phyloP scores from a whole-genome alignment of 169 alveolate species.

The Babesia ovata region DNA sequence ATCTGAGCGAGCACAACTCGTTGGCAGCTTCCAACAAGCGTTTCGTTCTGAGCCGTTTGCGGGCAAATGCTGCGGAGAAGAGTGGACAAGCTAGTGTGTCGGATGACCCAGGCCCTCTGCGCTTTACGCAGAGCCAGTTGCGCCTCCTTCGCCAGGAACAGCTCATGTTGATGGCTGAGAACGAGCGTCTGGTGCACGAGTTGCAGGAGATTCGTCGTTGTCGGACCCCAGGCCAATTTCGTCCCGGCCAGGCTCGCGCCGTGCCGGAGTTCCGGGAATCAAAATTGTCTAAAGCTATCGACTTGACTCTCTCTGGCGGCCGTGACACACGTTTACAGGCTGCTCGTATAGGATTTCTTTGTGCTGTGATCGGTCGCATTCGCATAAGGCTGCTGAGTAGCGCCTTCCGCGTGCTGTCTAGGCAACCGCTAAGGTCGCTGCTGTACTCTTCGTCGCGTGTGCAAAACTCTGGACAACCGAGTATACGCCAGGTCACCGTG shows the following conservation, averaged over 20 bases:
- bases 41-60: conserved; percentile 63
- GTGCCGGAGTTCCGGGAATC: conserved; percentile 56
- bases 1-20: conserved; percentile 66
- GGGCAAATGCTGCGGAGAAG: conserved; percentile 68
- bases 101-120: conserved; percentile 42
- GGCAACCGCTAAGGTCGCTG: conserved; percentile 23
- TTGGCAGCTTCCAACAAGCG: conserved; percentile 59
- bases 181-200: conserved; percentile 75
- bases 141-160: conserved; percentile 80
- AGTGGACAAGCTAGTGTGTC: conserved; percentile 46
- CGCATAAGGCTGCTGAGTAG: conserved; percentile 22
- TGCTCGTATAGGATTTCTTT: conserved; percentile 11
- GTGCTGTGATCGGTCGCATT: conserved; percentile 4
- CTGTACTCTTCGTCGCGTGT: not conserved
- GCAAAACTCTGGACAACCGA: conserved; percentile 2
- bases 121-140: conserved; percentile 75
- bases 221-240: conserved; percentile 23
- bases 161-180: conserved; percentile 77
- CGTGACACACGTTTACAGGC: conserved; percentile 31
- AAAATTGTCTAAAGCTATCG: conserved; percentile 51
- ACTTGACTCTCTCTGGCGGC: conserved; percentile 57
- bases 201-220: conserved; percentile 66
- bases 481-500: conserved; percentile 4
- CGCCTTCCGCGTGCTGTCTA: conserved; percentile 13
- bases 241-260: conserved; percentile 25